phyloP scores from a whole-genome alignment of 495 filamentous ascomycete genomes.

The Penicillium ucsense region DNA sequence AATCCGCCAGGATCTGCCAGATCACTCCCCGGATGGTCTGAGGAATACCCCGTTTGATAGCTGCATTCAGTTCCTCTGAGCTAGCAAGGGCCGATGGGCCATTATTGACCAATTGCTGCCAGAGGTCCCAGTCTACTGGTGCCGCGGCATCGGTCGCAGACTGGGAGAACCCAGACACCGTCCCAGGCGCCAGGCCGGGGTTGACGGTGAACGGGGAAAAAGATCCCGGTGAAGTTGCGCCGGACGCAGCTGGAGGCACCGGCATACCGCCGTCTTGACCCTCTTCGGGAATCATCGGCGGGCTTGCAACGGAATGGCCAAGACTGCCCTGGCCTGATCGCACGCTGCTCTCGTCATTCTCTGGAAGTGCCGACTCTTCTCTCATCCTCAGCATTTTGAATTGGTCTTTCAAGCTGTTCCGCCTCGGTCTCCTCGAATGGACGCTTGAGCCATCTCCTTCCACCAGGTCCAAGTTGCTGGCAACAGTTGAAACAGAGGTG shows the following conservation, averaged over 20 bases:
- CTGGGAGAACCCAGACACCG: slow-evolving; percentile 63
- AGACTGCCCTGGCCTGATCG: slow-evolving; percentile 35
- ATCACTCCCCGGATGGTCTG: slow-evolving; percentile 91
- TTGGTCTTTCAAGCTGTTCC: slow-evolving; percentile 70
- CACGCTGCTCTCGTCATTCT: slow-evolving; percentile 27
- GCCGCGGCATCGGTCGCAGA: slow-evolving; percentile 53
- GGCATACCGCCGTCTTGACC: slow-evolving; percentile 30
- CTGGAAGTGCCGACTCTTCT: slow-evolving; percentile 58
- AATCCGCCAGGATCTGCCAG: slow-evolving; percentile 94
- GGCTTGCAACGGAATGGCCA: slow-evolving; percentile 43
- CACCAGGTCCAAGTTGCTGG: slow-evolving; percentile 65
- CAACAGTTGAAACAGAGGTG: slow-evolving; percentile 63
- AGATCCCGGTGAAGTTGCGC: slow-evolving; percentile 39
- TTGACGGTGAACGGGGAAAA: slow-evolving; percentile 42
- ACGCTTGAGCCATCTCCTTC: slow-evolving; percentile 41
- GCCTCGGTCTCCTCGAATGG: slow-evolving; percentile 36
- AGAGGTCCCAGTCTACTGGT: slow-evolving; percentile 92
- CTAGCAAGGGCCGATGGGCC: slow-evolving; percentile 81
- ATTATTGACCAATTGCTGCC: slow-evolving; percentile 92
- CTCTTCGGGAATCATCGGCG: slow-evolving; percentile 45
- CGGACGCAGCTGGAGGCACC: slow-evolving; percentile 20
- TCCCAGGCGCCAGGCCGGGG: slow-evolving; percentile 65
- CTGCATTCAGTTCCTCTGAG: slow-evolving; percentile 76
- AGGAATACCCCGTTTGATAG: slow-evolving; percentile 89
- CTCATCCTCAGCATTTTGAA: slow-evolving; percentile 77